Conservation (phyloP, 768 basidiomycete genomes). For the Phaeotremella skinneri region DNA sequence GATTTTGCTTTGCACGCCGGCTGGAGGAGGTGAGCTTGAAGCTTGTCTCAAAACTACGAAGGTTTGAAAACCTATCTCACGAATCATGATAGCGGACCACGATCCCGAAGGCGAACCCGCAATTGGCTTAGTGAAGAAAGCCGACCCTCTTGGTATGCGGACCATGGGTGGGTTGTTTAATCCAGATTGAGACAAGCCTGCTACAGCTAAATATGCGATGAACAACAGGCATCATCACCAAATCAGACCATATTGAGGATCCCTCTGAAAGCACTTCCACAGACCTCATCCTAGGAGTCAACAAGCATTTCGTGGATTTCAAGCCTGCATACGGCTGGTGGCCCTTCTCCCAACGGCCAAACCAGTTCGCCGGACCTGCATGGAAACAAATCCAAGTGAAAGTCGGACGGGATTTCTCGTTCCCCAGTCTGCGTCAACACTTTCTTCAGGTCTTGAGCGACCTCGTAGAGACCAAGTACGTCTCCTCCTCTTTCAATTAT, state of each 20-base stretch:
- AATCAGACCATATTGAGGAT: slow-evolving; percentile 18
- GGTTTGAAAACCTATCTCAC: too few relatives aligned
- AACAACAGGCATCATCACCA: slow-evolving; percentile 25
- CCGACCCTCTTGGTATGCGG: slow-evolving; percentile 14
- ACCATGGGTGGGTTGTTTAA: slow-evolving; percentile 24
- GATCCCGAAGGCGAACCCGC: slow-evolving; percentile 15
- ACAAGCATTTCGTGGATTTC: neutral
- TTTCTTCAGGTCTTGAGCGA: too few relatives aligned
- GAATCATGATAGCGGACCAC: neutral
- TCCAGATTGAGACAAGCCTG: neutral
- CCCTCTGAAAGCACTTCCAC: slow-evolving; percentile 7
- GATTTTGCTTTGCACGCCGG: slow-evolving; percentile 19
- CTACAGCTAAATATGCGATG: neutral
- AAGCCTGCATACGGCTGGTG: slow-evolving; percentile 16
- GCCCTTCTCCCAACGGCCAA: slow-evolving; percentile 7
- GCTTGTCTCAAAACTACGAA: neutral
- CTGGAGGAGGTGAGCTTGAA: slow-evolving; percentile 20
- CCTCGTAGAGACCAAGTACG: too few relatives aligned
- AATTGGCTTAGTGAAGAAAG: slow-evolving; percentile 12
- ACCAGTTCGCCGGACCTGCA: neutral
- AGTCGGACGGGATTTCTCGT: neutral
- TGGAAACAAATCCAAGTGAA: neutral
- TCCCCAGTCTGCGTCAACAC: too few relatives aligned
- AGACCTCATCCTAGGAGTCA: neutral
- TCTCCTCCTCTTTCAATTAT: too few relatives aligned